Evolutionary conservation across 179 eudicot species (phyloP), one percentile per base, ranked within the genome.

Genomic region (Vitellaria paradoxa): DNA sequence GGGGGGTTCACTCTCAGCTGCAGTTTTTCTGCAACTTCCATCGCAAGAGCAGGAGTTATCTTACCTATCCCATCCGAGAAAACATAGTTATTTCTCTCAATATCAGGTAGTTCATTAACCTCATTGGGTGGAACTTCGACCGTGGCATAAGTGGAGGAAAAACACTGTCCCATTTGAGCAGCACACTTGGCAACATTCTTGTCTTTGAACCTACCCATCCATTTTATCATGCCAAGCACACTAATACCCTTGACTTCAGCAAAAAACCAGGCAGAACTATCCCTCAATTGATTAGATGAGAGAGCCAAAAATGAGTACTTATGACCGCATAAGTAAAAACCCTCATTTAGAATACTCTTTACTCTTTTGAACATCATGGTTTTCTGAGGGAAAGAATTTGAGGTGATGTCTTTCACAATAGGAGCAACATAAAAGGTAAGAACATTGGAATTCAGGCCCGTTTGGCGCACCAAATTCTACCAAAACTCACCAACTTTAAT

Each of bases 1-100:
- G 96, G 97, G 4, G 91, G 90, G 57, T 82, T 82, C 45, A 82
- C 88, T 17, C 52, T 85, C 60, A 92, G 70, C 53, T 89, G 90
- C 85, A 90, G 66, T 75, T 77, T 92, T 75, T 82, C 84, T 10
- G 98, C 97, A 72, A 94, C 97, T 82, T 91, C 87, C 63, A 73
- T 59, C 30, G 97, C 97, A 64, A 94, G 97, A 79, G 92, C 93
- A 61, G 86, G 84, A 4, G 98, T 81, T 45, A 94, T 89, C 79
- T 77, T 90, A 13, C 98, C 97, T 56, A 94, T 94, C 56, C 98
- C 98, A 79, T 94, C 98, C 2, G 98, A 94, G 77, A 94, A 94
- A 72, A 74, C 87, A 81, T 94, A 92, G 0, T 59, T 76, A 47
- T 94, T 94, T 77, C 97, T 86, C 79, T 82, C 40, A n/a, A 92